Evolutionary conservation across 1,284 basidiomycete species (phyloP).

Genomic region (Trametes hirsuta): DNA sequence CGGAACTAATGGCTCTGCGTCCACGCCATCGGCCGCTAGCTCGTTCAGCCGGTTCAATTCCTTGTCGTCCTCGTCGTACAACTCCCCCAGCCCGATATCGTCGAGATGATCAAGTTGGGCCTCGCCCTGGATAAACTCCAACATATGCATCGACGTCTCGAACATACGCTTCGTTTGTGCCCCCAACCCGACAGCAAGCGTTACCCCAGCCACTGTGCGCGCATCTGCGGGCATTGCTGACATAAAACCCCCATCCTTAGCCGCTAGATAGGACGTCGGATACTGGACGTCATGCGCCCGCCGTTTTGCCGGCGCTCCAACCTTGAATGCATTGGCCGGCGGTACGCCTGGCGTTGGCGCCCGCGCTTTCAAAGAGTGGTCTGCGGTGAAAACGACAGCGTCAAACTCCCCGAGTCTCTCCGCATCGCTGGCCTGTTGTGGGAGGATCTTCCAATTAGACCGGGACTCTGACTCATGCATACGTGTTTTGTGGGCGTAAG

Average conservation of each 20-base stretch:
- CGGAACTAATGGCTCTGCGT: background rate
- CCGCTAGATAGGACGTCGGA: conserved; percentile 9
- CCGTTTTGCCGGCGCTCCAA: conserved; percentile 6
- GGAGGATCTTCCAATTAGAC: background rate
- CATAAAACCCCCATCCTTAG: conserved; percentile 12
- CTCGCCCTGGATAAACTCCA: conserved; percentile 16
- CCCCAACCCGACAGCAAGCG: conserved; percentile 10
- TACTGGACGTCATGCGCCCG: conserved; percentile 10
- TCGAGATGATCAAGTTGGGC: conserved; percentile 13
- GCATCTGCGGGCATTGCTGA: conserved; percentile 18
- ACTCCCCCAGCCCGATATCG: conserved; percentile 1
- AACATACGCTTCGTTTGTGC: conserved; percentile 8
- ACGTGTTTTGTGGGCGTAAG: background rate
- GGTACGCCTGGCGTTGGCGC: conserved; percentile 5
- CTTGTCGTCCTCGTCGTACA: conserved; percentile 12
- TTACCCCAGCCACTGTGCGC: conserved; percentile 11
- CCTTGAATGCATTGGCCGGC: conserved; percentile 3
- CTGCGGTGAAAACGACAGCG: conserved; percentile 15
- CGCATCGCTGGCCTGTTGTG: conserved; percentile 14
- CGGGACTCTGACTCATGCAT: background rate
- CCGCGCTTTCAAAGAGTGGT: conserved; percentile 15
- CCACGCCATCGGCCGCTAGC: background rate
- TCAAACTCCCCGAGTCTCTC: conserved; percentile 17
- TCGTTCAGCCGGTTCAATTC: background rate
- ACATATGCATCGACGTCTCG: conserved; percentile 6